These are phyloP conservation scores for Plasmopara muralis DNA, from an alignment of 352 stramenopile genomes.

Conservation along the genomic window DNA sequence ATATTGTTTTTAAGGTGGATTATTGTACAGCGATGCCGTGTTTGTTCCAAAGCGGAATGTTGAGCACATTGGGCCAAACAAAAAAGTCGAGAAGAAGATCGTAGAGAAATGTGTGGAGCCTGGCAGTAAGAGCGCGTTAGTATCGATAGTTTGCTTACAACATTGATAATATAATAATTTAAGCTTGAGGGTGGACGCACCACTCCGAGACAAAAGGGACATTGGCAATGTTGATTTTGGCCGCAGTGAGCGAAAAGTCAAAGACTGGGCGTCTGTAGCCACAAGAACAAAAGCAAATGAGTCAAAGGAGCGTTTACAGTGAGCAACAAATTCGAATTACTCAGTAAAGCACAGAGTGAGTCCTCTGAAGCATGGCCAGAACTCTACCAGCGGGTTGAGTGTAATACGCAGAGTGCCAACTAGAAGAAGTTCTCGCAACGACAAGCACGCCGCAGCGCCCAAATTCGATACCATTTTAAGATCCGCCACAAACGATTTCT, in stretches of 20 bases:
- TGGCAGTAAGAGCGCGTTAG: slow-evolving; percentile 8
- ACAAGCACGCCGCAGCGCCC: slow-evolving; percentile 48
- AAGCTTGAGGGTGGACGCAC: slow-evolving; percentile 18
- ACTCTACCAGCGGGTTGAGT: slow-evolving; percentile 51
- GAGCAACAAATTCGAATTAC: slow-evolving; percentile 17
- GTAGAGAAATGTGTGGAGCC: slow-evolving; percentile 71
- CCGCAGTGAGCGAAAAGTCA: slow-evolving; percentile 71
- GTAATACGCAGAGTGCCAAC: slow-evolving; percentile 65
- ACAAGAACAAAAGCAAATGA: neutral
- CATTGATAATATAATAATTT: too few relatives aligned
- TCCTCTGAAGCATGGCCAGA: slow-evolving; percentile 70
- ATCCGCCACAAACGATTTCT: slow-evolving; percentile 53
- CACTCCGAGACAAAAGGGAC: slow-evolving; percentile 77
- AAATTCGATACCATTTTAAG: slow-evolving; percentile 61
- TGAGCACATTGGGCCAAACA: slow-evolving; percentile 65
- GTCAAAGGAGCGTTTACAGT: neutral
- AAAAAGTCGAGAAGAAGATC: slow-evolving; percentile 72
- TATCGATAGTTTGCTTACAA: too few relatives aligned
- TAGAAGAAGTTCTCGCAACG: slow-evolving; percentile 59
- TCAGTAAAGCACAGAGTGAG: slow-evolving; percentile 68
- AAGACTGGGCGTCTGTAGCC: slow-evolving; percentile 48
- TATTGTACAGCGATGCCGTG: slow-evolving; percentile 17
- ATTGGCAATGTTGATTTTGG: slow-evolving; percentile 81
- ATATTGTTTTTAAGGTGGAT: neutral
- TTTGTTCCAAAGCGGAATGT: slow-evolving; percentile 69